Conservation (phyloP, 2,329 filamentous ascomycete genomes). For the Phoma sp. region DNA sequence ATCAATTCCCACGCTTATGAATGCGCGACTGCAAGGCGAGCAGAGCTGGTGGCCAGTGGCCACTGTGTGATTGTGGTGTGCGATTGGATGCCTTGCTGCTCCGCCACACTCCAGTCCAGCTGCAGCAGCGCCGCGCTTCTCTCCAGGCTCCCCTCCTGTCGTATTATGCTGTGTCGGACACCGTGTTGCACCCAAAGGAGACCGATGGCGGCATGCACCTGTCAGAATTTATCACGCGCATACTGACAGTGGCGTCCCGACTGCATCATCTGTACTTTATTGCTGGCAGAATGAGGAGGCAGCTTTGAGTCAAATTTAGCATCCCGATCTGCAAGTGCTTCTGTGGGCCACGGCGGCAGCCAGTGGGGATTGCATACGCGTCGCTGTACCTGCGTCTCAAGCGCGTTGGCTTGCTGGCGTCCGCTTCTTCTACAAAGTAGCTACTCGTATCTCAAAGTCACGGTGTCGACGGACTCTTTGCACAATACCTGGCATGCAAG, state of each 20-base stretch:
- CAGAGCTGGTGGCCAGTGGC: slow-evolving; percentile 3
- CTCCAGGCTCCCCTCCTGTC: not conserved
- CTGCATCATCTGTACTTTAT: not conserved
- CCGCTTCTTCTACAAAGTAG: not conserved
- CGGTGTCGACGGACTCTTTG: not conserved
- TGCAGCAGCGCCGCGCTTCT: slow-evolving; percentile 1
- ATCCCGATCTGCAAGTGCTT: slow-evolving; percentile 17
- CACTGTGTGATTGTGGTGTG: not conserved
- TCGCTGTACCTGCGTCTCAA: slow-evolving; percentile 19
- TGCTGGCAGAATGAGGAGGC: slow-evolving; percentile 7
- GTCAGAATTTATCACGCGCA: slow-evolving; percentile 8
- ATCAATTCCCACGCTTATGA: slow-evolving; percentile 3
- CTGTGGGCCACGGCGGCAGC: slow-evolving; percentile 12
- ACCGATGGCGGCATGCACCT: slow-evolving; percentile 5
- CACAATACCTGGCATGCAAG: slow-evolving; percentile 6
- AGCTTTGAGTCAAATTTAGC: slow-evolving; percentile 10
- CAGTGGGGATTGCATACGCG: slow-evolving; percentile 17
- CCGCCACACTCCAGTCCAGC: slow-evolving; percentile 15
- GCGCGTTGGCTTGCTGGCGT: slow-evolving; percentile 5
- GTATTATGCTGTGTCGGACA: slow-evolving; percentile 2
- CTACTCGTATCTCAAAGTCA: not conserved
- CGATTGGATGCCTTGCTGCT: slow-evolving; percentile 13
- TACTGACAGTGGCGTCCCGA: slow-evolving; percentile 9
- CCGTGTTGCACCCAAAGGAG: slow-evolving; percentile 14
- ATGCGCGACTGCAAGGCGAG: slow-evolving; percentile 10